Conservation (phyloP, 2,329 filamentous ascomycete species). For the Penicillium concentricum region DNA sequence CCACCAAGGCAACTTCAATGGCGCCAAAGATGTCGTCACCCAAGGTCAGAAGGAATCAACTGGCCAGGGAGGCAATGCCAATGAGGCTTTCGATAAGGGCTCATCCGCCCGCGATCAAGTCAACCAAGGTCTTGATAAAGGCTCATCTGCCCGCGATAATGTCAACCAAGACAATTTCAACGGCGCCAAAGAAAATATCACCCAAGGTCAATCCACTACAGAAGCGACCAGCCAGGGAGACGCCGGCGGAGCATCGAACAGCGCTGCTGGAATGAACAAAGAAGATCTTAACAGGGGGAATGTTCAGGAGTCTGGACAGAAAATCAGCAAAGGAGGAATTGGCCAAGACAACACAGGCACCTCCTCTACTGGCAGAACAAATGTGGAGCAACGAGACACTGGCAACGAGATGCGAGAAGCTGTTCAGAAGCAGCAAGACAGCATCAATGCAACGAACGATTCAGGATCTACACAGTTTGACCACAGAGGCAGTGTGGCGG, state of each 20-base stretch:
- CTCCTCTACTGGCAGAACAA: background rate
- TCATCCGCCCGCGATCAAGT: constrained; percentile 7
- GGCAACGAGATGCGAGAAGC: background rate
- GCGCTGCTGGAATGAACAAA: constrained; percentile 8
- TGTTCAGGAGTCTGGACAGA: constrained; percentile 4
- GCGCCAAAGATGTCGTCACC: constrained; percentile 8
- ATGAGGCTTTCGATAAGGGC: constrained; percentile 5
- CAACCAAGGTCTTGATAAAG: no score
- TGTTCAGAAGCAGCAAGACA: background rate
- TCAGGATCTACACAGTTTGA: background rate
- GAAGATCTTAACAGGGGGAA: constrained; percentile 8
- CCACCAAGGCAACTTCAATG: constrained; percentile 9
- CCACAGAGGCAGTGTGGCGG: constrained; percentile 1
- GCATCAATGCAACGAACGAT: background rate
- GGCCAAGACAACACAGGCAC: background rate
- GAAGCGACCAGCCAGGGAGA: constrained; percentile 4
- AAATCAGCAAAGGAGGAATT: background rate
- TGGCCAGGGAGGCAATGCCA: constrained; percentile 1
- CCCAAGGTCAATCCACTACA: constrained; percentile 11
- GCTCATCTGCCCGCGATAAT: no score
- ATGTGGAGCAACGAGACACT: background rate
- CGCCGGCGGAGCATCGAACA: background rate
- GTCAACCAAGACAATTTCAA: constrained; percentile 10
- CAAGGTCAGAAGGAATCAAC: constrained; percentile 9
- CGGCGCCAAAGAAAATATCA: constrained; percentile 7